Evolutionary conservation across 78 protist species (phyloP).

Genomic region (Protostelium mycophagum): DNA sequence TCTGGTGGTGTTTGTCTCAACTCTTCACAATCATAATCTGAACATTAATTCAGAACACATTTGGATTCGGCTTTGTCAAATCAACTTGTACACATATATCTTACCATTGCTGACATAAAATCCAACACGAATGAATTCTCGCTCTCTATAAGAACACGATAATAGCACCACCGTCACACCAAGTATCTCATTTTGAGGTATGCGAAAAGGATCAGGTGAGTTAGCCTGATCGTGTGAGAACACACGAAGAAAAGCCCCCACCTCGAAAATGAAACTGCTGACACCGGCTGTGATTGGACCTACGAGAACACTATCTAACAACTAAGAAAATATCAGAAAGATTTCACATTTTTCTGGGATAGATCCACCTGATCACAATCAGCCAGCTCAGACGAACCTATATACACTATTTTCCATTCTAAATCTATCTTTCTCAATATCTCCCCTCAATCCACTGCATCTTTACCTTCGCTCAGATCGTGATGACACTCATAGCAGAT

Average conservation of each 20-base stretch:
- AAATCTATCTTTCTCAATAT: slow-evolving; percentile 14
- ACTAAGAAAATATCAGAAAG: not conserved
- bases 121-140: slow-evolving; percentile 55
- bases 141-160: slow-evolving; percentile 45
- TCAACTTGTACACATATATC: slow-evolving; percentile 1
- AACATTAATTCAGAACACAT: not conserved
- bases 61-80: not conserved
- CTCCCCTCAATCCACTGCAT: not conserved
- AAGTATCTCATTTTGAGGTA: slow-evolving; percentile 51
- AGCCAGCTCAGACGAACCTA: slow-evolving; percentile 45
- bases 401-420: slow-evolving; percentile 56
- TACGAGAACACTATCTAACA: slow-evolving; percentile 42
- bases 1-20: slow-evolving; percentile 47
- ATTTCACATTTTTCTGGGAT: not conserved
- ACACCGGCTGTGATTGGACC: slow-evolving; percentile 44
- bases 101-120: slow-evolving; percentile 49
- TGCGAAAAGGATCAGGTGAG: slow-evolving; percentile 32
- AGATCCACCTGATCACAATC: slow-evolving; percentile 38
- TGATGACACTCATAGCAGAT: not conserved
- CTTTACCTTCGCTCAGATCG: not conserved
- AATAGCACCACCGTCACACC: slow-evolving; percentile 57
- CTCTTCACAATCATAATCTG: not conserved
- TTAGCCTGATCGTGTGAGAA: slow-evolving; percentile 14
- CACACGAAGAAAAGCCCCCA: no score
- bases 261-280: slow-evolving; percentile 52